Base-by-base conservation (phyloP, 441 rosid species). In the Gossypium schwendimanii region DNA sequence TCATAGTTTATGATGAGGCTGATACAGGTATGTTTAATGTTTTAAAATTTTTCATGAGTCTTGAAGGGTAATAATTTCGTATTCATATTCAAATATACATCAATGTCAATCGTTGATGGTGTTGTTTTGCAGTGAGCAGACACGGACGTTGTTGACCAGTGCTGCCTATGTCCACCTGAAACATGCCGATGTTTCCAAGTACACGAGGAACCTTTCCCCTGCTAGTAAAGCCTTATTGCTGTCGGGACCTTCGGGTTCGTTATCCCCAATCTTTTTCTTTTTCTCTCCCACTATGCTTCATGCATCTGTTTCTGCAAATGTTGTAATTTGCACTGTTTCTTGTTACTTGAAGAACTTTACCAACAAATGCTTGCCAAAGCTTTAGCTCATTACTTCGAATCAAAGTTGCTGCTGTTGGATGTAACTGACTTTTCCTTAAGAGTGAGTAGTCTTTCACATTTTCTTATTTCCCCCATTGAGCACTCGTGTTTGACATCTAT, bases 361-460 rank as follows among this genome's bases (percentile, higher is more conserved):
- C 98, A 88, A 75, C 95, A 93, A 87, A 88, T 89, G 93, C 91
- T 93, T 67, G 97, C 97, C 63, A 91, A 85, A 84, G 98, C 98
- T 73, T 81, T 91, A 73, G 93, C 97, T 7, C 98, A 91, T 83
- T 91, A 78, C 89, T 94, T 94, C 2, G 97, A 91, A 50, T 87
- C 98, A 60, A 92, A 94, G 84, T 81, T 94, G 84, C 88, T 94
- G 75, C 84, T 94, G 71, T 77, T 94, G 76, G 97, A 91, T 80
- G 86, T 86, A 11, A 86, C 88, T 3, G 97, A 89, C 59, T 93
- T 93, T 77, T 93, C 97, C 36, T 83, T 92, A 1, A 92, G 87
- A 94, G 98, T 86, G 44, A 70, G 80, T 44, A 31, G 39, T 33
- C 15, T 17, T 62, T 2, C 49, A 39, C 71, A 61, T 39, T 60